Evolutionary conservation across 140 eudicot genomes (phyloP).

Genomic region (Ambrosia hybrid): DNA sequence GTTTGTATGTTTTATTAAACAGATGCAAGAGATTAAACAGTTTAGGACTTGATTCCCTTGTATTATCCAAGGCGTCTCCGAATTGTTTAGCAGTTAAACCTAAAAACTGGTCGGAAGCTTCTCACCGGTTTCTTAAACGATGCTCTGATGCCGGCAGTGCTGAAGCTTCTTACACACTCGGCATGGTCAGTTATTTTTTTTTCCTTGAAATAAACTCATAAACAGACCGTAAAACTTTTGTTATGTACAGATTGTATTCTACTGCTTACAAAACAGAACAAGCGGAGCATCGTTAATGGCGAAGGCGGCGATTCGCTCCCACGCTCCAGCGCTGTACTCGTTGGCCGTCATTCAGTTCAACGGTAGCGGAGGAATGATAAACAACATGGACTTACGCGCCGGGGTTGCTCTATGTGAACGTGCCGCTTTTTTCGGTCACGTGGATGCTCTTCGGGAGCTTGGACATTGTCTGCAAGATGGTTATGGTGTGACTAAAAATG

Average conservation of each 20-base stretch:
- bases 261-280: conserved; percentile 60
- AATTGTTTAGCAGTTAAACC: conserved; percentile 54
- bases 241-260: conserved; percentile 61
- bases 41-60: conserved; percentile 44
- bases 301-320: conserved; percentile 65
- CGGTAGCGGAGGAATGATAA: conserved; percentile 82
- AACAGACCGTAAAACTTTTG: background rate
- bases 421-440: conserved; percentile 78
- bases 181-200: conserved; percentile 56
- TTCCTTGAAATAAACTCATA: background rate
- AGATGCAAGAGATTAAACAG: conserved; percentile 77
- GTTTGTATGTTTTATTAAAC: conserved; percentile 5
- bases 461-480: conserved; percentile 95
- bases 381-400: conserved; percentile 70
- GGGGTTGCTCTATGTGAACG: conserved; percentile 86
- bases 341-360: conserved; percentile 76
- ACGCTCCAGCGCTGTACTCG: conserved; percentile 77
- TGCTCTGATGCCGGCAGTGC: conserved; percentile 67
- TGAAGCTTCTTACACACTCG: conserved; percentile 78
- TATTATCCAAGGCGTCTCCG: conserved; percentile 50
- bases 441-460: conserved; percentile 77
- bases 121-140: conserved; percentile 61
- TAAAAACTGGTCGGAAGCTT: conserved; percentile 62
- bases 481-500: conserved; percentile 63
- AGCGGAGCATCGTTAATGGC: conserved; percentile 75